These are phyloP conservation scores for Amanita brunnescens DNA, from an alignment of 768 basidiomycete species.

Conservation along the genomic window DNA sequence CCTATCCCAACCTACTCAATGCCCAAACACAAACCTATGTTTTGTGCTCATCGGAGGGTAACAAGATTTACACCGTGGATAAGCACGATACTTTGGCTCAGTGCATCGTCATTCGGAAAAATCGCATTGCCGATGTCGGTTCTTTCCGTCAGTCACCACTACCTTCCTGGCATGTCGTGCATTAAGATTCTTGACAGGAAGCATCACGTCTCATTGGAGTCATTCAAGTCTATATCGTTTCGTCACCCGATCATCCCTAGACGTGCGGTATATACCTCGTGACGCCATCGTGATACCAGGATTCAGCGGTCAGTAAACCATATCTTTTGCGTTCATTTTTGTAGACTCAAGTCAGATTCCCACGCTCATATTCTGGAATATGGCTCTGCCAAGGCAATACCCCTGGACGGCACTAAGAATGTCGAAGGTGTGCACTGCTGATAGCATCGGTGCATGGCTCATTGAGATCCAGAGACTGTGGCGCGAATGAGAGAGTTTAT, in stretches of 20 bases:
- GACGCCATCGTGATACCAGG: conserved; percentile 66
- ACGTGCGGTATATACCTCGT: conserved; percentile 40
- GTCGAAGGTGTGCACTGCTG: conserved; percentile 36
- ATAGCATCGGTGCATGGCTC: not conserved
- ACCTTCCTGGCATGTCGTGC: conserved; percentile 15
- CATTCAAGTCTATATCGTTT: not conserved
- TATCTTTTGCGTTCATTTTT: not conserved
- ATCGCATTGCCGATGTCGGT: conserved; percentile 45
- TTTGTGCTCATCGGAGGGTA: conserved; percentile 47
- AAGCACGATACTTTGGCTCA: conserved; percentile 38
- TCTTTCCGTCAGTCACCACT: conserved; percentile 38
- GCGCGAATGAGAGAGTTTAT: conserved; percentile 55
- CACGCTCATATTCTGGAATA: conserved; percentile 77
- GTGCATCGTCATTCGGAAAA: conserved; percentile 52
- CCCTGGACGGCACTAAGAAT: conserved; percentile 53
- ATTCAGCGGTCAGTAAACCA: conserved; percentile 45
- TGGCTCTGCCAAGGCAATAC: conserved; percentile 55
- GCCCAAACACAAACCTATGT: conserved; percentile 30
- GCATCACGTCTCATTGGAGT: conserved; percentile 13
- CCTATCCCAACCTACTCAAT: not conserved
- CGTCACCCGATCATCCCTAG: conserved; percentile 14
- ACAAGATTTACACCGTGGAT: conserved; percentile 64
- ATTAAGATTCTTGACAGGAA: conserved; percentile 24
- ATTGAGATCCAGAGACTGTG: conserved; percentile 43
- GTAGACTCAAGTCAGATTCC: conserved; percentile 41